Percentiles rank a stretch among this genome's conserved stretches.
Evolutionary conservation across 805 yeast genomes (phyloP).

Genomic region (Metschnikowia shivogae): DNA sequence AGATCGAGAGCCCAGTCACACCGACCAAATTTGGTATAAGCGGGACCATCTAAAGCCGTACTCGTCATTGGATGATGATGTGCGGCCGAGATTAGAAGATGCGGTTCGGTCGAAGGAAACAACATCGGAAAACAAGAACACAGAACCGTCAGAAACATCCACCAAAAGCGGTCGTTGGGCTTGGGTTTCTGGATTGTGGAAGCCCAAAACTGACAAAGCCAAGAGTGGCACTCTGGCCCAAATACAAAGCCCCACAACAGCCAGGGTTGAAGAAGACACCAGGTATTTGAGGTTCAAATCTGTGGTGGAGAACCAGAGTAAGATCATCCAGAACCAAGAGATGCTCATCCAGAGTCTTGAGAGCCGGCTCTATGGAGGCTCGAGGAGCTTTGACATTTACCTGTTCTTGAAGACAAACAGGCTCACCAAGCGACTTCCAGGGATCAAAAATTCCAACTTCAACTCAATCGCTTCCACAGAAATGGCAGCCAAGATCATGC

Average conservation of each 20-base stretch:
- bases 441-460: not conserved
- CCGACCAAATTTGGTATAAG: no score
- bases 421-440: not conserved
- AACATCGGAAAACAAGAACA: no score
- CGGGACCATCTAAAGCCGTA: no score
- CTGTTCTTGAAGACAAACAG: not conserved
- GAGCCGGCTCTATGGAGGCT: constrained; percentile 2
- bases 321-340: constrained; percentile 1
- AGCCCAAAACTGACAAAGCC: no score
- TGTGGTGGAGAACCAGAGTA: not conserved
- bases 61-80: no score
- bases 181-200: no score
- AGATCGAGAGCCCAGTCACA: no score
- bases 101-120: no score
- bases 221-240: no score
- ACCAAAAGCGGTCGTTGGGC: no score
- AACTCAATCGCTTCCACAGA: not conserved
- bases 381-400: not conserved
- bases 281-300: not conserved
- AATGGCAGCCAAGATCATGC: not conserved
- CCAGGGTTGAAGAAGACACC: not conserved
- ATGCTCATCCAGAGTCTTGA: constrained; percentile 3
- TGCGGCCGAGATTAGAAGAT: no score
- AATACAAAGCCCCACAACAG: not conserved
- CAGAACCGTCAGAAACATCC: no score